Conservation (phyloP, 768 basidiomycete species). For the Termitomyces sp. region DNA sequence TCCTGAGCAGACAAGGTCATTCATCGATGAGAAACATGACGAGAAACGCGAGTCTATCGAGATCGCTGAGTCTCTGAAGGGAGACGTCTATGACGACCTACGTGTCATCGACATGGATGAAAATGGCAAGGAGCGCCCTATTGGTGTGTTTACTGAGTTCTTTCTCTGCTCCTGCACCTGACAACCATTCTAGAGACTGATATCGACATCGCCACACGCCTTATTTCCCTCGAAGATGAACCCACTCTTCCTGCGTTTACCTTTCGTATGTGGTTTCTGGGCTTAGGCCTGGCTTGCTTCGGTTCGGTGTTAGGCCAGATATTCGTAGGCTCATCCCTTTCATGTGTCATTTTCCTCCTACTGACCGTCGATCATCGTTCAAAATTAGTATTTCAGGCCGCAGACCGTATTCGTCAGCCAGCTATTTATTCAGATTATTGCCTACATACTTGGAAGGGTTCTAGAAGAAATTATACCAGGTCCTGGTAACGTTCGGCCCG, state of each 20-base stretch:
- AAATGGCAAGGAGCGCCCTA: conserved; percentile 44
- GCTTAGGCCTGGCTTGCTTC: conserved; percentile 50
- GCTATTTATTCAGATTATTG: conserved; percentile 46
- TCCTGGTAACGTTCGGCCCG: conserved; percentile 18
- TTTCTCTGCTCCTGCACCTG: not conserved
- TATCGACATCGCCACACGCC: conserved; percentile 39
- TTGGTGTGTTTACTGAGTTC: conserved; percentile 23
- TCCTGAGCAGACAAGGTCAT: not conserved
- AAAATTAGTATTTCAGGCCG: conserved; percentile 39
- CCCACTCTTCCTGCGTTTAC: conserved; percentile 44
- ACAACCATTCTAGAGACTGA: conserved; percentile 27
- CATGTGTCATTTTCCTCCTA: not conserved
- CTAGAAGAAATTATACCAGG: conserved; percentile 37
- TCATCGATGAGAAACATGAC: not conserved
- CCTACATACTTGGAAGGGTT: conserved; percentile 43
- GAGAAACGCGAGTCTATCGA: conserved; percentile 11
- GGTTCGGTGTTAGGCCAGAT: conserved; percentile 47
- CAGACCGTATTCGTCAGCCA: conserved; percentile 33
- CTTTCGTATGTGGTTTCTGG: conserved; percentile 52
- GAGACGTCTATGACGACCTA: conserved; percentile 15
- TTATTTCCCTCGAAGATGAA: conserved; percentile 50
- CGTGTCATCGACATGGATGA: conserved; percentile 37
- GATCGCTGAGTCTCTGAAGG: conserved; percentile 5
- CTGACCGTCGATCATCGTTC: not conserved
- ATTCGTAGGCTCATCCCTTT: conserved; percentile 26